Conservation (phyloP, 2,329 filamentous ascomycete genomes). For the Diaporthe australafricana region DNA sequence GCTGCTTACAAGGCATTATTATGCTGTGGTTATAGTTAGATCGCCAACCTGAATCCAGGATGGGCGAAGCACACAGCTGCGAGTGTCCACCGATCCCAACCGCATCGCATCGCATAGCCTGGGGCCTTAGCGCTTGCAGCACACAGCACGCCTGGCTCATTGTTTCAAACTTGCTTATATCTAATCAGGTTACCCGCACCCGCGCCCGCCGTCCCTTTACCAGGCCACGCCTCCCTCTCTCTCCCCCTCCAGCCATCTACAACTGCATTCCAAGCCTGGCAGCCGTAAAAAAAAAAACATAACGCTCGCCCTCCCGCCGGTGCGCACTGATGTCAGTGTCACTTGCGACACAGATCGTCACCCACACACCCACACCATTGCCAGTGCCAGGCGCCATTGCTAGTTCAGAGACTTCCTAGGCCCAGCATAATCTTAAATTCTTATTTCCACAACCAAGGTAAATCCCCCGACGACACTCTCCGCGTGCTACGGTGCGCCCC, state of each 20-base stretch:
- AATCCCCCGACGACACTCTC: constrained; percentile 19
- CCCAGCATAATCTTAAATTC: constrained; percentile 18
- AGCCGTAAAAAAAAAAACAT: neutral
- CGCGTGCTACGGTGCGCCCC: constrained; percentile 6
- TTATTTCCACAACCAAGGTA: constrained; percentile 30
- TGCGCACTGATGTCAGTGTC: constrained; percentile 25
- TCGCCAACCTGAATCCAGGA: neutral
- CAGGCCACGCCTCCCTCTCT: neutral
- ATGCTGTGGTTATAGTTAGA: neutral
- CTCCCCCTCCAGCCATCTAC: constrained; percentile 6
- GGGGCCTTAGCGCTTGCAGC: neutral
- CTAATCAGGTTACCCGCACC: constrained; percentile 18
- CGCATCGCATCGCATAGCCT: neutral
- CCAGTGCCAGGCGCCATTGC: neutral
- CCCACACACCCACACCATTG: neutral
- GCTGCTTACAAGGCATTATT: neutral
- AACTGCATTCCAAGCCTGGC: constrained; percentile 25
- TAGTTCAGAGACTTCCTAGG: constrained; percentile 1
- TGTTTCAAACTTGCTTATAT: constrained; percentile 20
- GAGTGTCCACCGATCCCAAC: neutral
- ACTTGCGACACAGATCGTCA: constrained; percentile 22
- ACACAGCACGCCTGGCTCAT: neutral
- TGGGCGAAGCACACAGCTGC: neutral
- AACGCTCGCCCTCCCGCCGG: constrained; percentile 2
- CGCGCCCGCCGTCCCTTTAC: constrained; percentile 2